Evolutionary conservation across 257 asterid genomes (phyloP).

Genomic region (Forsythia viridissima): DNA sequence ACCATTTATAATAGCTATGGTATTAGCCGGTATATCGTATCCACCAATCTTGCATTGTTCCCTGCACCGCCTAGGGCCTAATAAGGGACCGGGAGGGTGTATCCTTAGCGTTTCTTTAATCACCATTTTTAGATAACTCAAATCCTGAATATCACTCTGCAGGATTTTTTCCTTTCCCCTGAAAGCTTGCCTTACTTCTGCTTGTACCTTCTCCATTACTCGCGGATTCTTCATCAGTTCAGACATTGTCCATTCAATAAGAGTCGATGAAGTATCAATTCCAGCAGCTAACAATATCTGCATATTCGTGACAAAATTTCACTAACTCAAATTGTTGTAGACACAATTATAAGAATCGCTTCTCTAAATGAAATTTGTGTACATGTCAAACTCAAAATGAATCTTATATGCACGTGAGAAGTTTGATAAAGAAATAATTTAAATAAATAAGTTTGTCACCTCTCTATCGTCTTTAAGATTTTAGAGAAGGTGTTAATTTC

Average conservation of each 20-base stretch:
- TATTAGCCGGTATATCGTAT: background rate
- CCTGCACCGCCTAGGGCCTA: constrained; percentile 24
- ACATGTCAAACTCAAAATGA: no score
- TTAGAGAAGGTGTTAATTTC: background rate
- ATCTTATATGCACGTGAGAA: background rate
- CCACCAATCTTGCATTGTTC: constrained; percentile 22
- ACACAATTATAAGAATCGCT: no score
- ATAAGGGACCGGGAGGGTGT: constrained; percentile 27
- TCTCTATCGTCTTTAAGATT: background rate
- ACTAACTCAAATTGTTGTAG: no score
- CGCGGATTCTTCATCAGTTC: constrained; percentile 26
- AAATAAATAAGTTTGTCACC: background rate
- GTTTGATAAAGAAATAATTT: no score
- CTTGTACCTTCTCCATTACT: constrained; percentile 21
- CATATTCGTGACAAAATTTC: no score
- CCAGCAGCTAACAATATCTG: constrained; percentile 26
- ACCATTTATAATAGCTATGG: constrained; percentile 22
- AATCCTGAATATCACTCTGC: constrained; percentile 13
- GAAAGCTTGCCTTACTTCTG: constrained; percentile 20
- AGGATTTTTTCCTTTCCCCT: background rate
- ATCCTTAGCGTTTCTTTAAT: constrained; percentile 27
- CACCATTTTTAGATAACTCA: constrained; percentile 19
- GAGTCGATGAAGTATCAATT: constrained; percentile 23
- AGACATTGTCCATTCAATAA: constrained; percentile 31
- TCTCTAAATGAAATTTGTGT: no score